Conservation (phyloP, 169 alveolate genomes). For the Cardiosporidium cionae region DNA sequence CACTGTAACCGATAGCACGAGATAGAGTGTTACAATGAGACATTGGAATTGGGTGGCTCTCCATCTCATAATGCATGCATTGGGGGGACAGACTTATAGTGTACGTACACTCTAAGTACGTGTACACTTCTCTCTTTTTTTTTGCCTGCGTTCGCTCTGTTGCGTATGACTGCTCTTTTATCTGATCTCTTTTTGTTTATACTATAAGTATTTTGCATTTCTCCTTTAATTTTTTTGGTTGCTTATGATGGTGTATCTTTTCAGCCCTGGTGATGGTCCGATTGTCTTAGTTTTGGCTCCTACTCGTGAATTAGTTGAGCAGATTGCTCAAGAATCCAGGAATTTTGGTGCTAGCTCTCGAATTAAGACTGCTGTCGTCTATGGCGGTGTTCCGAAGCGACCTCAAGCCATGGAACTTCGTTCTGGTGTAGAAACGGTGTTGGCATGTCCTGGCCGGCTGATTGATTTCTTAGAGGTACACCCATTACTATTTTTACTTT, state of each 20-base stretch:
- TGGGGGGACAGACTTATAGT: too few relatives aligned
- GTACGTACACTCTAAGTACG: background rate
- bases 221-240: background rate
- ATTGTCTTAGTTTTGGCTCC: conserved; percentile 96
- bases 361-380: conserved; percentile 74
- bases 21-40: too few relatives aligned
- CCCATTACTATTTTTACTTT: background rate
- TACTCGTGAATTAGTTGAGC: conserved; percentile 96
- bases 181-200: background rate
- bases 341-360: conserved; percentile 75
- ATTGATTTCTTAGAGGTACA: conserved; percentile 83
- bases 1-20: too few relatives aligned
- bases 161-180: background rate
- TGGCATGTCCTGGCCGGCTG: conserved; percentile 87
- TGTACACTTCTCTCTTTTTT: background rate
- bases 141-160: background rate
- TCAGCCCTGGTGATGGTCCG: conserved; percentile 90
- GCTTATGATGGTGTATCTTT: background rate
- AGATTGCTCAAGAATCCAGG: conserved; percentile 85
- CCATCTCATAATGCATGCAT: too few relatives aligned
- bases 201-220: background rate
- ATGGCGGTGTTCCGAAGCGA: conserved; percentile 91
- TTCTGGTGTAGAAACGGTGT: conserved; percentile 90
- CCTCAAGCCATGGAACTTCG: conserved; percentile 70
- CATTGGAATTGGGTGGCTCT: too few relatives aligned